A percentile compares a stretch with the other conserved stretches of the same genome.
Evolutionary conservation across 192 early-diverging fungal genomes (phyloP).

Genomic region (Podochytrium sp.): DNA sequence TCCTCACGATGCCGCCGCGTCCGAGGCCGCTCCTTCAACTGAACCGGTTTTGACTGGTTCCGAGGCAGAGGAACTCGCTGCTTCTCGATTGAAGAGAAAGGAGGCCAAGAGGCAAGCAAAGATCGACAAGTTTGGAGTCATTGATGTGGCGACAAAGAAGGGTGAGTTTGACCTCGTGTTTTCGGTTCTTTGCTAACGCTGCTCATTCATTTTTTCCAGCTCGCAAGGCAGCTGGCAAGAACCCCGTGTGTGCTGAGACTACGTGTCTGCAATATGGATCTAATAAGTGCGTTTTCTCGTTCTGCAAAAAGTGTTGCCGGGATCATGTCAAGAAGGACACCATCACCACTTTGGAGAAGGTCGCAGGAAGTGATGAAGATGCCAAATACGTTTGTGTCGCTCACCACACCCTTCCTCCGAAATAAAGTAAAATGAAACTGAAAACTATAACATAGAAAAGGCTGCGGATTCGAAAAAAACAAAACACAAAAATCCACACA

Average conservation of each 20-base stretch:
- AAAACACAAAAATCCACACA: no score
- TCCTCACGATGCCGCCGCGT: constrained; percentile 11
- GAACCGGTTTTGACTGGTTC: background rate
- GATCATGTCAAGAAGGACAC: background rate
- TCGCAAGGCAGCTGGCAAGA: constrained; percentile 25
- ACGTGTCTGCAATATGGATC: constrained; percentile 43
- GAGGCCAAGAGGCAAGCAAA: background rate
- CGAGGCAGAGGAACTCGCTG: background rate
- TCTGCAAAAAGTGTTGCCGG: constrained; percentile 48
- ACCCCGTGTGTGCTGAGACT: constrained; percentile 12
- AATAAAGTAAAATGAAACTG: no score
- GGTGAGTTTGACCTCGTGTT: background rate
- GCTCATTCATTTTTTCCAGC: background rate
- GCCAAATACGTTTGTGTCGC: background rate
- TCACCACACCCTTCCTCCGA: background rate
- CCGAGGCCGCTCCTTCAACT: background rate
- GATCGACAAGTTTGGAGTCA: background rate
- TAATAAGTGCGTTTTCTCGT: constrained; percentile 34
- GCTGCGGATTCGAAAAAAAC: no score
- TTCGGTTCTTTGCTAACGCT: no score
- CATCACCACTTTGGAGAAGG: background rate
- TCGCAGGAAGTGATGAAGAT: background rate
- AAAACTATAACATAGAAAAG: no score
- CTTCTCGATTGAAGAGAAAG: constrained; percentile 3
- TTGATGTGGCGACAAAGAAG: background rate